Base-by-base conservation (phyloP, 768 basidiomycete species). In the Mrakia gelida region DNA sequence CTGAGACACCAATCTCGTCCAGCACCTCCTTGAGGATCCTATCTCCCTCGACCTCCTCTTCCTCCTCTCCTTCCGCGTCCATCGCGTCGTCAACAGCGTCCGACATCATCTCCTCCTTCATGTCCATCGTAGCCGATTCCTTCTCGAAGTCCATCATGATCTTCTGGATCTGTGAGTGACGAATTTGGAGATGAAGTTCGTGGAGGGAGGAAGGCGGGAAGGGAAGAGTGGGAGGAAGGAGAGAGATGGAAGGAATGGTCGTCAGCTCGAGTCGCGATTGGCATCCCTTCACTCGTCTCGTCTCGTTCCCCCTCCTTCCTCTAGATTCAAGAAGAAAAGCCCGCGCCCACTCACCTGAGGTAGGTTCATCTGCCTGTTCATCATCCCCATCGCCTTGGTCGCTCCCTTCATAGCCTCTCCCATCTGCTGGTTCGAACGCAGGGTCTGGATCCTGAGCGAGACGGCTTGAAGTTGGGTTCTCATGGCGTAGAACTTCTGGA, bases 81-180 rank as follows among this genome's bases (percentile, higher is more conserved):
- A 98, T 96, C 71, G 92, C 95, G 81, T 98, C 96, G 85, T 98
- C 97, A 23, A 98, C 92, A 21, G 94, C 92, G 79, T 98, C 97
- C 30, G 92, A 93, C 97, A 98, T 99, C 93, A 98, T 98, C 84
- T 97, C 96, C 85, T 98, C 97, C 84, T 98, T 99, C 97, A 99
- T 98, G 85, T 99, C 97, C 97, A 99, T 99, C 86, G 91, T 94
- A 7, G 94, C 90, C 81, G 92, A 96, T 86, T 99, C 97, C 82
- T 90, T 92, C 87, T 99, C 97, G 82, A 99, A 99, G 67, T 99
- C 96, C 81, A 91, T 93, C 93, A 99, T 95, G 83, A 98, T 98
- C 74, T 90, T 89, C 84, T 95, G 93, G 78, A 99, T 98, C 79
- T 90, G 89, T 34, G 32, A 5, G 62, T 16, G 43, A n/a, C 15